Evolutionary conservation across 129 eudicot species (phyloP).

Genomic region (Gnaphalium uliginosum): DNA sequence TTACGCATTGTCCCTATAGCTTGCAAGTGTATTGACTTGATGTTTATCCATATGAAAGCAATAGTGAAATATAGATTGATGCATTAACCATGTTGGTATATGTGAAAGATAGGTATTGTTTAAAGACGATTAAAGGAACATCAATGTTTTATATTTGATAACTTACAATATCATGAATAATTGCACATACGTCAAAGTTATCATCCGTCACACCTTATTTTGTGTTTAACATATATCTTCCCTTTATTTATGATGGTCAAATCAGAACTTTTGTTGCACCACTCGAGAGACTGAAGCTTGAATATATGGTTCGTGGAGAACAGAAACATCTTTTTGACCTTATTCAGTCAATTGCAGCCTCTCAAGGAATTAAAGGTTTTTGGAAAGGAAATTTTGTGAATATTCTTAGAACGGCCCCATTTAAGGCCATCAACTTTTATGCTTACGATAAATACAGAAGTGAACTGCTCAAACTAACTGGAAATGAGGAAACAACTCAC

Average conservation of each 20-base stretch:
- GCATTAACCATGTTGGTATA: neutral
- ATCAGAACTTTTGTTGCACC: conserved; percentile 89
- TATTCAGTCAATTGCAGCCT: conserved; percentile 54
- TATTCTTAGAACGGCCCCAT: conserved; percentile 94
- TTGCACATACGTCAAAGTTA: neutral
- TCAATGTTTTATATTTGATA: neutral
- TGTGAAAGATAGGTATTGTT: neutral
- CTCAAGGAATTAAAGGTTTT: conserved; percentile 84
- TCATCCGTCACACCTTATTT: neutral
- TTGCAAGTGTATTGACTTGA: neutral
- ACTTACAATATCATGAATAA: neutral
- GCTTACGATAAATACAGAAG: conserved; percentile 93
- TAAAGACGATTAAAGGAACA: neutral
- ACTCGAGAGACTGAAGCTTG: conserved; percentile 87
- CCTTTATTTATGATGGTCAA: conserved; percentile 11
- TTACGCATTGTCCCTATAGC: neutral
- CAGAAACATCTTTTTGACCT: conserved; percentile 57
- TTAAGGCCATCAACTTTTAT: conserved; percentile 90
- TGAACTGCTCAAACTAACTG: conserved; percentile 63
- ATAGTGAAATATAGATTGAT: neutral
- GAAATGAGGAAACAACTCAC: conserved; percentile 80
- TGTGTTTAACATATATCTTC: neutral
- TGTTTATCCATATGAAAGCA: neutral
- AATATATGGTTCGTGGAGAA: conserved; percentile 74
- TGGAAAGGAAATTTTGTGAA: conserved; percentile 99